Evolutionary conservation across 139 green algal species (phyloP).

Genomic region (Coccomyxa sp.): DNA sequence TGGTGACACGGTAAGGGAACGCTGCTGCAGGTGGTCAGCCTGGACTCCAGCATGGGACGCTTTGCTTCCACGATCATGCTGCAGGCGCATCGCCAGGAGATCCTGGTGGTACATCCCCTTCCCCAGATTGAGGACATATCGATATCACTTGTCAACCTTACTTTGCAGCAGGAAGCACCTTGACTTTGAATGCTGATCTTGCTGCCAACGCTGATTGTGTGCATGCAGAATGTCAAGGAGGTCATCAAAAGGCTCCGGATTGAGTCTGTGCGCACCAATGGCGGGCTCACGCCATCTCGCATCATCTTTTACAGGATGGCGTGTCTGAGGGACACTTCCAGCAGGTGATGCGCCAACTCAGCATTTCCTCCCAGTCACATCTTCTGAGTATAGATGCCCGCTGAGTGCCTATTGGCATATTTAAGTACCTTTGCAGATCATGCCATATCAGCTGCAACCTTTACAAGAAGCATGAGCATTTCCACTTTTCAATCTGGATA

Average conservation of each 20-base stretch:
- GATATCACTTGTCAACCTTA: neutral
- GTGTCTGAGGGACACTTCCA: neutral
- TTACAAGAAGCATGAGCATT: neutral
- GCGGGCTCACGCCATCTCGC: slow-evolving; percentile 31
- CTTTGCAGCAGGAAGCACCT: neutral
- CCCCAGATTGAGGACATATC: neutral
- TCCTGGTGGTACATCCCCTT: slow-evolving; percentile 20
- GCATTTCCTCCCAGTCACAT: too few species aligned
- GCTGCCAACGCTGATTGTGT: too few species aligned
- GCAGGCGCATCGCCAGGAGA: slow-evolving; percentile 41
- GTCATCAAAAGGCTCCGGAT: slow-evolving; percentile 41
- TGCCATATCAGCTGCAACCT: neutral
- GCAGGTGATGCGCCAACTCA: too few species aligned
- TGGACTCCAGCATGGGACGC: slow-evolving; percentile 40
- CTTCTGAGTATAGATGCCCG: too few species aligned
- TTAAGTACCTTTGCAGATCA: neutral
- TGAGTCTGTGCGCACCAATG: slow-evolving; percentile 36
- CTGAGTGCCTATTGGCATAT: too few species aligned
- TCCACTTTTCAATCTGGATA: neutral
- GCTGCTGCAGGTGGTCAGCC: too few species aligned
- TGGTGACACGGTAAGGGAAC: too few species aligned
- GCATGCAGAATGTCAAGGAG: slow-evolving; percentile 44
- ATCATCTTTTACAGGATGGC: slow-evolving; percentile 33
- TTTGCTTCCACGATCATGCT: slow-evolving; percentile 36
- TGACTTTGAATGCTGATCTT: too few species aligned